Evolutionary conservation across 768 basidiomycete species (phyloP).

Genomic region (Kwoniella bestiolae): DNA sequence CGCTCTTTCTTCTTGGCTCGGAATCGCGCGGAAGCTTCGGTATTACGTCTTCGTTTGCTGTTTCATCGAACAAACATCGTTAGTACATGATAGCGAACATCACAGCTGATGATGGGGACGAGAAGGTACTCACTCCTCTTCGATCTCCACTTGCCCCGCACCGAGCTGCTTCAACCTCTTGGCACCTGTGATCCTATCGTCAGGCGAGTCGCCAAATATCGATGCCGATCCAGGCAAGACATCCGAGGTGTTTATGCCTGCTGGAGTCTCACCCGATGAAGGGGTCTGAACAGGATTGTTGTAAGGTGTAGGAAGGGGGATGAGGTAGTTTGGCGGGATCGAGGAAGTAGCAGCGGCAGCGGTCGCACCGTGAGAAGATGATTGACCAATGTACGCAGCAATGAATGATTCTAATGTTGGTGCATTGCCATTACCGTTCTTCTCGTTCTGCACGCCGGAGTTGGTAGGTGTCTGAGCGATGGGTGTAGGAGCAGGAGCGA

Average conservation of each 20-base stretch:
- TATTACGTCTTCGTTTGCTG: slow-evolving; percentile 55
- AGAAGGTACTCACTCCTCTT: slow-evolving; percentile 47
- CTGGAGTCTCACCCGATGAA: slow-evolving; percentile 22
- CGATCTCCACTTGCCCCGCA: slow-evolving; percentile 41
- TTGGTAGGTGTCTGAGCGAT: slow-evolving; percentile 16
- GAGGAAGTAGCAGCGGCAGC: background rate
- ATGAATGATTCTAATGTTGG: slow-evolving; percentile 47
- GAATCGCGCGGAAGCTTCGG: slow-evolving; percentile 56
- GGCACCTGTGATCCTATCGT: slow-evolving; percentile 36
- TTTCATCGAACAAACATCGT: too few relatives aligned
- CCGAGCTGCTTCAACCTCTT: slow-evolving; percentile 50
- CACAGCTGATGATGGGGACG: background rate
- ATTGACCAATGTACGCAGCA: slow-evolving; percentile 38
- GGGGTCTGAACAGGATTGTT: slow-evolving; percentile 21
- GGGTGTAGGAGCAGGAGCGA: slow-evolving; percentile 24
- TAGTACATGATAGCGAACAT: background rate
- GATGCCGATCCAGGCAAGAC: slow-evolving; percentile 28
- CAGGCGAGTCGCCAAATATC: slow-evolving; percentile 20
- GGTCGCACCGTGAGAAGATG: slow-evolving; percentile 18
- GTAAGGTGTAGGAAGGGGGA: slow-evolving; percentile 28
- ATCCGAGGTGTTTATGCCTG: slow-evolving; percentile 24
- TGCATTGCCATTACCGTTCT: slow-evolving; percentile 4
- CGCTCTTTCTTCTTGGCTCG: slow-evolving; percentile 58
- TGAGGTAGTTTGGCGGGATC: slow-evolving; percentile 22
- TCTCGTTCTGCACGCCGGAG: too few relatives aligned